A percentile compares a stretch with the other conserved stretches of the same genome.
Conservation (phyloP, 208 protist species). For the Wallacemonas rigidus region DNA sequence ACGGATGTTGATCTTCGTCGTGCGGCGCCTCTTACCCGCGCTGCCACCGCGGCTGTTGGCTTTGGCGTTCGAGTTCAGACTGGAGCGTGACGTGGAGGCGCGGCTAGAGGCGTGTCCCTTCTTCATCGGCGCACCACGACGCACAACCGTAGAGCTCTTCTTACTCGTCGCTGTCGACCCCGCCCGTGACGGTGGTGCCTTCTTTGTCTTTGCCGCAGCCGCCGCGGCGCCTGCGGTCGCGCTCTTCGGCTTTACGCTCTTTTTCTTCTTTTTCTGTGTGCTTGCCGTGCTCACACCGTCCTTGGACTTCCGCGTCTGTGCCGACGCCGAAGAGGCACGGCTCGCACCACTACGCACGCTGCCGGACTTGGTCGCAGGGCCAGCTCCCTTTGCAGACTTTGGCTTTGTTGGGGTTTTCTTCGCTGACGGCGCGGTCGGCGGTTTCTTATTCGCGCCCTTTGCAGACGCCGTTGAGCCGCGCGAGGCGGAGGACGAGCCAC, state of each 20-base stretch:
- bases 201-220: neutral
- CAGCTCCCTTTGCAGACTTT: conserved; percentile 6
- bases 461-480: neutral
- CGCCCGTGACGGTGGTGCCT: neutral
- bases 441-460: conserved; percentile 21
- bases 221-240: neutral
- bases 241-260: neutral
- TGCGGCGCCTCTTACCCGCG: conserved; percentile 5
- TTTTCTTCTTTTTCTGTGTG: neutral
- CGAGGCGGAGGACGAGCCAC: neutral
- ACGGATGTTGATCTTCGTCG: conserved; percentile 13
- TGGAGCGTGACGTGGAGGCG: neutral
- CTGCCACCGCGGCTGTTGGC: neutral
- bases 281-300: neutral
- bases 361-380: neutral
- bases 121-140: conserved; percentile 3
- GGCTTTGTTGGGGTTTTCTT: conserved; percentile 2
- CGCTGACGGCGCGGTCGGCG: neutral
- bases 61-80: neutral
- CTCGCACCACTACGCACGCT: conserved; percentile 18
- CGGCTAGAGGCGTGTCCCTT: neutral
- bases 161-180: neutral
- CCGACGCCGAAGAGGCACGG: conserved; percentile 4
- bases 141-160: neutral
- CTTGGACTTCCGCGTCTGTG: neutral